These are phyloP conservation scores for Penicillium sp. DNA, from an alignment of 2,329 filamentous ascomycete genomes.

Conservation along the genomic window DNA sequence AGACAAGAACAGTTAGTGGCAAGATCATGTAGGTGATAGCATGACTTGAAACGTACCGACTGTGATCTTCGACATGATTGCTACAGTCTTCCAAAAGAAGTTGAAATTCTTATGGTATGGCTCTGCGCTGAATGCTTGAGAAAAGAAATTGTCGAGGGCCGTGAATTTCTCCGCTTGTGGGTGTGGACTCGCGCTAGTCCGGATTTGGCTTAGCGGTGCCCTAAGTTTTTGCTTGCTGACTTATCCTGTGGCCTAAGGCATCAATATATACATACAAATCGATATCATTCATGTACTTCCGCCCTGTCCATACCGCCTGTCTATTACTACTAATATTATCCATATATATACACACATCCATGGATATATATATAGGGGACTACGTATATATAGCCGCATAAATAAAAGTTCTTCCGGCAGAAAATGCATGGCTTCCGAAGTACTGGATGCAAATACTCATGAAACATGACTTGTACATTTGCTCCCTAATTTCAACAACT, in stretches of 20 bases:
- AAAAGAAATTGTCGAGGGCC: slow-evolving; percentile 25
- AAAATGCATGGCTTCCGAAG: too few relatives aligned
- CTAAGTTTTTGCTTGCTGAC: slow-evolving; percentile 16
- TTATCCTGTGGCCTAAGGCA: background rate
- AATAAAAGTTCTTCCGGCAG: too few relatives aligned
- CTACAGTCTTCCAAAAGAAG: slow-evolving; percentile 83
- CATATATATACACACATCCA: too few relatives aligned
- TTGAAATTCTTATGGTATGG: slow-evolving; percentile 70
- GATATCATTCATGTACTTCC: too few relatives aligned
- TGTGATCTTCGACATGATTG: slow-evolving; percentile 58
- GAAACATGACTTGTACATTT: too few relatives aligned
- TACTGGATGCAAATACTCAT: too few relatives aligned
- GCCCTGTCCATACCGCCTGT: too few relatives aligned
- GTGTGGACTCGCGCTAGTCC: slow-evolving; percentile 29
- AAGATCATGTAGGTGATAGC: background rate
- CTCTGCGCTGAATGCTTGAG: slow-evolving; percentile 47
- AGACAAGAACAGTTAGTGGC: slow-evolving; percentile 13
- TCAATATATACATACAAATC: too few relatives aligned
- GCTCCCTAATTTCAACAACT: too few relatives aligned
- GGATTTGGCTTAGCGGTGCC: slow-evolving; percentile 28
- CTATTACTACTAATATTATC: too few relatives aligned
- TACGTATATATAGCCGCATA: too few relatives aligned
- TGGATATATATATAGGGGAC: too few relatives aligned
- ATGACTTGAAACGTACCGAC: slow-evolving; percentile 46
- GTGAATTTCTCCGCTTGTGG: slow-evolving; percentile 42